Conservation (phyloP, 2,329 filamentous ascomycete genomes). For the Colletotrichum abscissum region DNA sequence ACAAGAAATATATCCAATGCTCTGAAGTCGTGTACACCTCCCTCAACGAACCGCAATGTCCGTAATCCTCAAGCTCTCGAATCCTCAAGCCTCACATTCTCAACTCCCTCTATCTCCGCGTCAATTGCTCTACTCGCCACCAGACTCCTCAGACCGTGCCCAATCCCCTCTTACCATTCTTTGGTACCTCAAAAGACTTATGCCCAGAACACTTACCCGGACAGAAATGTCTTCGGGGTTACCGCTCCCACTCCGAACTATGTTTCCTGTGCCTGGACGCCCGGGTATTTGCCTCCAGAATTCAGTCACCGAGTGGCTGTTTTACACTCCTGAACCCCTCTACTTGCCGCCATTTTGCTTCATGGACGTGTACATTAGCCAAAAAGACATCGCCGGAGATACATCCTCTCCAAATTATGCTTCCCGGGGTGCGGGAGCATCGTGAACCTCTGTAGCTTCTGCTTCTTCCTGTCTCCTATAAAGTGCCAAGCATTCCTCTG, state of each 20-base stretch:
- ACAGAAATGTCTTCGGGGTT: too few relatives aligned
- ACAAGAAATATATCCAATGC: not conserved
- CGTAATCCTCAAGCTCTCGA: too few relatives aligned
- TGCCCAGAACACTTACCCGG: too few relatives aligned
- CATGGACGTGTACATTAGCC: not conserved
- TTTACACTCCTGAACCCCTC: not conserved
- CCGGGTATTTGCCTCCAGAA: not conserved
- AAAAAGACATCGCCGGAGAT: not conserved
- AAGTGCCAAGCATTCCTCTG: not conserved
- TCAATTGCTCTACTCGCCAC: too few relatives aligned
- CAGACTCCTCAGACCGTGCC: too few relatives aligned
- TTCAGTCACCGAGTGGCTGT: not conserved
- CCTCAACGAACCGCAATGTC: too few relatives aligned
- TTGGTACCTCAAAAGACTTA: too few relatives aligned
- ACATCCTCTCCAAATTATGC: not conserved
- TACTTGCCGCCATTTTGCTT: not conserved
- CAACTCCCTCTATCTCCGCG: too few relatives aligned
- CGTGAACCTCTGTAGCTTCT: not conserved
- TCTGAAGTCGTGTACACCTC: not conserved
- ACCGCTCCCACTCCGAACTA: not conserved
- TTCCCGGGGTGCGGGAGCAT: not conserved
- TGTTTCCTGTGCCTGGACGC: not conserved
- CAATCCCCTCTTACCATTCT: too few relatives aligned
- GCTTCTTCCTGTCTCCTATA: not conserved
- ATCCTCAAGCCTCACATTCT: too few relatives aligned